Conservation (phyloP, 2,329 filamentous ascomycete species). For the Claviceps digitariae region DNA sequence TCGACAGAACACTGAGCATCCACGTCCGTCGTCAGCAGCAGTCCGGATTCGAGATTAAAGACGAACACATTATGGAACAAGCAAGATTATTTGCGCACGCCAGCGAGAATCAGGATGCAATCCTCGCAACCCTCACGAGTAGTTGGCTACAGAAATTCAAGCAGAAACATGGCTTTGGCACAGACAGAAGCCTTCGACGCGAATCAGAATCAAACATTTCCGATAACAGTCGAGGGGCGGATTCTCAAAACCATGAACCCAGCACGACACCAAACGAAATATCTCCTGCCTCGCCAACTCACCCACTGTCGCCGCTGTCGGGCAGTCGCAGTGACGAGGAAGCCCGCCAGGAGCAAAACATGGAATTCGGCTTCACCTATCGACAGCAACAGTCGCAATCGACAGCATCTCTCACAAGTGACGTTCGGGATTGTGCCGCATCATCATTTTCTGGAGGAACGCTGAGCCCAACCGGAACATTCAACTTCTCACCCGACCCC, state of each 20-base stretch:
- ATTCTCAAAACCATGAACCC: background rate
- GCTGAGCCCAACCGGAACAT: conserved; percentile 61
- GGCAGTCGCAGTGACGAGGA: conserved; percentile 58
- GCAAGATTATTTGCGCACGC: conserved; percentile 68
- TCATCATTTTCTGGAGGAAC: conserved; percentile 59
- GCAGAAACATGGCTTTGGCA: conserved; percentile 57
- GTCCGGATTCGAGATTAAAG: conserved; percentile 58
- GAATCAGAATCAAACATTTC: conserved; percentile 59
- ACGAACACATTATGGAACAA: conserved; percentile 75
- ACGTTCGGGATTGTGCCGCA: conserved; percentile 18
- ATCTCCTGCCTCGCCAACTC: conserved; percentile 61
- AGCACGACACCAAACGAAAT: conserved; percentile 39
- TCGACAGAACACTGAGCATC: conserved; percentile 78
- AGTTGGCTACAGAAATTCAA: conserved; percentile 94
- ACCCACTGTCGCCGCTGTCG: conserved; percentile 54
- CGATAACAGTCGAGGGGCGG: conserved; percentile 45
- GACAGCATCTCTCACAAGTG: conserved; percentile 19
- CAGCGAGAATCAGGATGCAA: conserved; percentile 52
- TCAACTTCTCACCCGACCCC: conserved; percentile 63
- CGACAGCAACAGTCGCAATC: conserved; percentile 21
- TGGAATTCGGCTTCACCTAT: conserved; percentile 21
- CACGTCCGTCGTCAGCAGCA: conserved; percentile 76
- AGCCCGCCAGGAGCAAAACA: conserved; percentile 32
- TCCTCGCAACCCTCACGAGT: conserved; percentile 56
- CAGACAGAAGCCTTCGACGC: conserved; percentile 36